phyloP scores from a whole-genome alignment of 352 stramenopile genomes.

The Globisporangium middletonii region DNA sequence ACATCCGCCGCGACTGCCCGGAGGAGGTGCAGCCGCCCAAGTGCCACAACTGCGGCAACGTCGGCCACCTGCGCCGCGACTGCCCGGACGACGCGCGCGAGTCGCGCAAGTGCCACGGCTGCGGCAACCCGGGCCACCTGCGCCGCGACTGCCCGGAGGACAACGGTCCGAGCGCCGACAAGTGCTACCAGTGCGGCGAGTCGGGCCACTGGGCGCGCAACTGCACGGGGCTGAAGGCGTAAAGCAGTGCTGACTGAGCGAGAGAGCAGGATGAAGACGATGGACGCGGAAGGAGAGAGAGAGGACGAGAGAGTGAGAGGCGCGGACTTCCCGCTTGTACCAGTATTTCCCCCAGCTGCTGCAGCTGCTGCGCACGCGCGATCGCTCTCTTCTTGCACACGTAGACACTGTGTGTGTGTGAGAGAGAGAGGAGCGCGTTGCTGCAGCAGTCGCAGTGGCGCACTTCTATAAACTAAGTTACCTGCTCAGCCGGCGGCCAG shows the following conservation, averaged over 20 bases:
- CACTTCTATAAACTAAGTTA: slow-evolving; percentile 13
- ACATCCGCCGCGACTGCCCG: slow-evolving; percentile 77
- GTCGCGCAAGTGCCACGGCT: slow-evolving; percentile 74
- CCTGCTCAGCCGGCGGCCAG: slow-evolving; percentile 1
- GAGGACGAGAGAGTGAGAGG: slow-evolving; percentile 18
- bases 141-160: slow-evolving; percentile 80
- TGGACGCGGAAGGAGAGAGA: slow-evolving; percentile 34
- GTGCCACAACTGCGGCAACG: slow-evolving; percentile 78
- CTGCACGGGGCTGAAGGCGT: slow-evolving; percentile 53
- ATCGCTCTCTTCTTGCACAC: background rate
- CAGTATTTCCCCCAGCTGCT: slow-evolving; percentile 39
- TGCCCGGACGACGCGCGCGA: slow-evolving; percentile 65
- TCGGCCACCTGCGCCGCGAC: slow-evolving; percentile 63
- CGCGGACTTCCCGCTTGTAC: slow-evolving; percentile 49
- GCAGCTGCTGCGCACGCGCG: background rate
- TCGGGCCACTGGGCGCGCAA: slow-evolving; percentile 76
- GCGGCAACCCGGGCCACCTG: slow-evolving; percentile 58
- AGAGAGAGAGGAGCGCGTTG: background rate
- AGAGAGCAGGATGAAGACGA: slow-evolving; percentile 35
- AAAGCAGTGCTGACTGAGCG: slow-evolving; percentile 18
- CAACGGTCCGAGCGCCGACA: slow-evolving; percentile 56
- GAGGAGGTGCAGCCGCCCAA: slow-evolving; percentile 67
- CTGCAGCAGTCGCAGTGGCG: background rate
- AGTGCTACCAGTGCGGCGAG: slow-evolving; percentile 82
- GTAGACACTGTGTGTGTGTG: background rate